phyloP scores from a whole-genome alignment of 805 yeast genomes.

The Metschnikowia aberdeeniae region DNA sequence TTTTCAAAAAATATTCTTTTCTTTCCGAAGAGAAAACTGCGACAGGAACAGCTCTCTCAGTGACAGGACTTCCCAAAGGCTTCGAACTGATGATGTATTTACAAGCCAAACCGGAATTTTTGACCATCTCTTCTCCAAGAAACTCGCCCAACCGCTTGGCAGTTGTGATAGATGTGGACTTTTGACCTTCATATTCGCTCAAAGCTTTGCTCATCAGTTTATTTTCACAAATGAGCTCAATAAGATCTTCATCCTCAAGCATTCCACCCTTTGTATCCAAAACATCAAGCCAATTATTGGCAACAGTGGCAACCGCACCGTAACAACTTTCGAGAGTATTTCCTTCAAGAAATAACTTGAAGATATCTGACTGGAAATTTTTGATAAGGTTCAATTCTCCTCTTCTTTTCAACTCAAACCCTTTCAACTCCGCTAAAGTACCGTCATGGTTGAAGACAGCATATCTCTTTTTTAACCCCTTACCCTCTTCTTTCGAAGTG shows the following conservation, averaged over 20 bases:
- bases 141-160: conserved; percentile 92
- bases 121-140: conserved; percentile 93
- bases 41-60: conserved; percentile 95
- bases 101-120: conserved; percentile 93
- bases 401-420: conserved; percentile 93
- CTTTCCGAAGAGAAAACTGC: conserved; percentile 91
- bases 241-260: conserved; percentile 89
- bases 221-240: conserved; percentile 93
- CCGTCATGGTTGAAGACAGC: conserved; percentile 98
- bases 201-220: conserved; percentile 91
- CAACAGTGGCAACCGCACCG: conserved; percentile 83
- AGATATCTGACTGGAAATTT: conserved; percentile 91
- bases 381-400: conserved; percentile 93
- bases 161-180: conserved; percentile 93
- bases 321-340: conserved; percentile 74
- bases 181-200: conserved; percentile 83
- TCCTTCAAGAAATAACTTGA: conserved; percentile 88
- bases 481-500: conserved; percentile 95
- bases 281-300: conserved; percentile 94
- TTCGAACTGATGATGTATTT: conserved; percentile 83
- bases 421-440: conserved; percentile 88
- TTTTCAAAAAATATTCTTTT: conserved; percentile 68
- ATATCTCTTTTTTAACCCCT: conserved; percentile 91
- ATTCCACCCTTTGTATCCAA: conserved; percentile 80
- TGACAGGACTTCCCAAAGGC: conserved; percentile 84